A percentile compares a stretch with the other conserved stretches of the same genome.
These are phyloP conservation scores for Leishmania turanica DNA, from an alignment of 208 protist genomes.

Conservation along the genomic window DNA sequence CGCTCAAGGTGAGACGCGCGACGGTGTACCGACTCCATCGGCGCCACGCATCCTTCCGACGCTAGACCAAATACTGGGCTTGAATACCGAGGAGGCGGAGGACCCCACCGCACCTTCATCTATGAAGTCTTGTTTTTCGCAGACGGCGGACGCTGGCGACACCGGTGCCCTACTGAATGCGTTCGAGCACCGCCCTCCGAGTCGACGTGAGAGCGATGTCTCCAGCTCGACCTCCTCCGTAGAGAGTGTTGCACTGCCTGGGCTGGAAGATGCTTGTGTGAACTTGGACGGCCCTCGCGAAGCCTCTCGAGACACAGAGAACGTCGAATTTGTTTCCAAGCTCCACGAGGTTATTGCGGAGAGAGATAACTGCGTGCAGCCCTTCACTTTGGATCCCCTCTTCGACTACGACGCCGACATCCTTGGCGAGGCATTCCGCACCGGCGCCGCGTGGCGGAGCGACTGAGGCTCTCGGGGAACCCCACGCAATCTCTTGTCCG, in stretches of 20 bases:
- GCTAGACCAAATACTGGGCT: conserved; percentile 28
- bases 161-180: background rate
- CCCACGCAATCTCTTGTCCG: background rate
- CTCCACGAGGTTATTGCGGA: conserved; percentile 30
- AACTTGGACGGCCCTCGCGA: too few relatives aligned
- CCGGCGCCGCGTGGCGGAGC: conserved; percentile 9
- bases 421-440: conserved; percentile 34
- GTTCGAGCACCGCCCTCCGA: background rate
- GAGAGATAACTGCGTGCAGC: conserved; percentile 45
- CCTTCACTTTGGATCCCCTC: conserved; percentile 54
- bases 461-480: background rate
- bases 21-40: background rate
- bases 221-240: background rate
- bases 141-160: background rate
- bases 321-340: background rate
- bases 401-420: conserved; percentile 67
- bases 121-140: background rate
- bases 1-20: background rate
- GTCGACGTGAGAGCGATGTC: background rate
- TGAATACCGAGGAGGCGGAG: conserved; percentile 3
- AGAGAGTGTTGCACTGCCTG: conserved; percentile 7
- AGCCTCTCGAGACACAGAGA: too few relatives aligned
- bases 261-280: background rate
- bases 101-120: background rate
- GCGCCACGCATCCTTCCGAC: background rate